Percentiles rank a stretch among this genome's conserved stretches.
These are phyloP conservation scores for Cladosporium sp. DNA, from an alignment of 2,329 filamentous ascomycete species.

Conservation along the genomic window DNA sequence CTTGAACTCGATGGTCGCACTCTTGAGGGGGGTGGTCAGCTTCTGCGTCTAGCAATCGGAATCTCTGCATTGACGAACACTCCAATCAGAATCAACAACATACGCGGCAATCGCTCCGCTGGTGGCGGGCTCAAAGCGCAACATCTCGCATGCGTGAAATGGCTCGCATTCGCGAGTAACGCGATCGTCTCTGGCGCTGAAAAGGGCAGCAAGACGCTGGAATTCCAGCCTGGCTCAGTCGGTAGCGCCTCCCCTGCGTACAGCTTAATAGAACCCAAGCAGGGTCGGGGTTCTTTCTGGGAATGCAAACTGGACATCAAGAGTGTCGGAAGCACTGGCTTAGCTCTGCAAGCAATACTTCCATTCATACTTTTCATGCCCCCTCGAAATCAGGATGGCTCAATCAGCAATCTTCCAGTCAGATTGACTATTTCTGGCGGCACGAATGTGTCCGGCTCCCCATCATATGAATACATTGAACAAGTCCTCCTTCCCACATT, in stretches of 20 bases:
- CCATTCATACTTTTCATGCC: constrained; percentile 48
- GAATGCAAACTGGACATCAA: constrained; percentile 39
- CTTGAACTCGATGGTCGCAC: constrained; percentile 47
- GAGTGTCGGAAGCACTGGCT: constrained; percentile 48
- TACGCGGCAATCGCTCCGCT: constrained; percentile 48
- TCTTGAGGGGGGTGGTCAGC: constrained; percentile 57
- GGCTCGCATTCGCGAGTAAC: constrained; percentile 45
- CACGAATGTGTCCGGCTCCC: constrained; percentile 51
- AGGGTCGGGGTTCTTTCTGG: constrained; percentile 5
- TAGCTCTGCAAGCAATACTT: constrained; percentile 54
- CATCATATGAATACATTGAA: constrained; percentile 50
- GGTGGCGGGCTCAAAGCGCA: constrained; percentile 52
- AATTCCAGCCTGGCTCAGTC: constrained; percentile 31
- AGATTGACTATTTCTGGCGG: constrained; percentile 48
- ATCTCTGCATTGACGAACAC: constrained; percentile 48
- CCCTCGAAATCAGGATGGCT: constrained; percentile 22
- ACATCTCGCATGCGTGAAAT: constrained; percentile 50
- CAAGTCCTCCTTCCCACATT: constrained; percentile 53
- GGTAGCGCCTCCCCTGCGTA: constrained; percentile 17
- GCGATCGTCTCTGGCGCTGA: constrained; percentile 38
- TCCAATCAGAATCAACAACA: constrained; percentile 46
- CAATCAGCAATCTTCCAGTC: constrained; percentile 14
- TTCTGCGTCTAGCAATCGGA: constrained; percentile 51
- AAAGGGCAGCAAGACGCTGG: constrained; percentile 37
- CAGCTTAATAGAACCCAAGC: constrained; percentile 7